Evolutionary conservation across 257 asterid species (phyloP).

Genomic region (Paulownia fortunei): DNA sequence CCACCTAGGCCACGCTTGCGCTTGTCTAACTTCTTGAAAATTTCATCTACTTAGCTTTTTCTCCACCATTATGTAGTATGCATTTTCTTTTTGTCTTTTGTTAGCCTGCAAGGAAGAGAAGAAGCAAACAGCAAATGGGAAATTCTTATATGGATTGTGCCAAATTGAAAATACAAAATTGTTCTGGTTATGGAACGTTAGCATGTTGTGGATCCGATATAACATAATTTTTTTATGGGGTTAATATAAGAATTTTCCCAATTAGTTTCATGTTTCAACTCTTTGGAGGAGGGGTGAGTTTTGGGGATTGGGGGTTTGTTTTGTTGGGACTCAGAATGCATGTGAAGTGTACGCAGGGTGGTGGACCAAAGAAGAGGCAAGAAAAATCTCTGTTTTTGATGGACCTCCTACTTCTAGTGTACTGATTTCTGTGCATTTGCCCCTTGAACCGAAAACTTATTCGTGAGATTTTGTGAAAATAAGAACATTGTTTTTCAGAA

Average conservation of each 20-base stretch:
- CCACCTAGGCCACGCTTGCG: constrained; percentile 12
- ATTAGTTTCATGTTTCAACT: not conserved
- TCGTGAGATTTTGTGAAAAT: not conserved
- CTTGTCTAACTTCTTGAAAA: not conserved
- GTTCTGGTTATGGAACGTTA: no score
- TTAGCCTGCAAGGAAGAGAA: no score
- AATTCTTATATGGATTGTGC: no score
- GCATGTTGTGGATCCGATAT: no score
- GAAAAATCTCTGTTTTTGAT: not conserved
- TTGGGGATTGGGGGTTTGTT: not conserved
- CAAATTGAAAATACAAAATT: no score
- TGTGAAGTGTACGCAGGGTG: not conserved
- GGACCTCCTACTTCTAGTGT: not conserved
- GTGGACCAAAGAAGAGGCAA: constrained; percentile 6
- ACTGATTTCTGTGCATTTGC: constrained; percentile 3
- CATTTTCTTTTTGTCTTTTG: not conserved
- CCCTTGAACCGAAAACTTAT: not conserved
- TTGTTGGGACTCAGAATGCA: constrained; percentile 3
- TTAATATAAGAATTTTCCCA: no score
- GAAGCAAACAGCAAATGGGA: no score
- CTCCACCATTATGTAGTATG: not conserved
- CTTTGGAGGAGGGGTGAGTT: not conserved
- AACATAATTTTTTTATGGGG: no score
- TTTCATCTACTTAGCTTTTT: not conserved
- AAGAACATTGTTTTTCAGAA: not conserved